phyloP scores from a whole-genome alignment of 306 rosid species.

The Clitoria ternatea region DNA sequence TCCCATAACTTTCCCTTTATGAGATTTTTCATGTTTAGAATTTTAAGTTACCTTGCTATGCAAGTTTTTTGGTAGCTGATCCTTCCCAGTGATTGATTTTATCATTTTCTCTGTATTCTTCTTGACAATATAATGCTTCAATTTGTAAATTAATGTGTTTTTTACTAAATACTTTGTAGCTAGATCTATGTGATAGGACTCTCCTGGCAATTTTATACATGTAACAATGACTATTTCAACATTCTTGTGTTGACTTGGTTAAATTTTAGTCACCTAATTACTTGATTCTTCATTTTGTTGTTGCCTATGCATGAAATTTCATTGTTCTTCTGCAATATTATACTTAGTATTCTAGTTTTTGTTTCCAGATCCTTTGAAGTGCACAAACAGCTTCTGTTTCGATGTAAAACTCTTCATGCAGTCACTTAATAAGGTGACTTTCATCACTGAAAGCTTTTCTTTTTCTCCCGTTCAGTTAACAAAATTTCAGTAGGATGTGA shows the following conservation, averaged over 20 bases:
- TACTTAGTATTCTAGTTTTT: conserved; percentile 10
- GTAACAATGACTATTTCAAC: neutral
- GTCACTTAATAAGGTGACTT: conserved; percentile 78
- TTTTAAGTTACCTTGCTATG: neutral
- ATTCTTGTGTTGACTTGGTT: neutral
- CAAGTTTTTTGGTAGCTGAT: neutral
- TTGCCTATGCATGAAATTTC: neutral
- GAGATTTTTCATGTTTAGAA: neutral
- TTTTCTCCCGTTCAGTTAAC: neutral
- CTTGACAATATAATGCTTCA: neutral
- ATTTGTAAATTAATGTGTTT: neutral
- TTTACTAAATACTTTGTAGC: neutral
- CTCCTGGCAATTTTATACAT: neutral
- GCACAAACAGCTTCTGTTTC: conserved; percentile 57
- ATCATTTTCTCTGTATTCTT: neutral
- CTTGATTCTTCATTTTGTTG: neutral
- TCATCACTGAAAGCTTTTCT: neutral
- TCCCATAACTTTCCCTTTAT: neutral
- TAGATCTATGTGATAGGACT: neutral
- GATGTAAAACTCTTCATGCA: conserved; percentile 80
- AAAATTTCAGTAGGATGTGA: neutral
- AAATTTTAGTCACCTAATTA: neutral
- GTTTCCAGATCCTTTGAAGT: conserved; percentile 53
- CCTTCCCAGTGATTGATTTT: neutral
- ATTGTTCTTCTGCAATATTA: neutral